phyloP scores from a whole-genome alignment of 805 yeast species.

The Candida oleophila region DNA sequence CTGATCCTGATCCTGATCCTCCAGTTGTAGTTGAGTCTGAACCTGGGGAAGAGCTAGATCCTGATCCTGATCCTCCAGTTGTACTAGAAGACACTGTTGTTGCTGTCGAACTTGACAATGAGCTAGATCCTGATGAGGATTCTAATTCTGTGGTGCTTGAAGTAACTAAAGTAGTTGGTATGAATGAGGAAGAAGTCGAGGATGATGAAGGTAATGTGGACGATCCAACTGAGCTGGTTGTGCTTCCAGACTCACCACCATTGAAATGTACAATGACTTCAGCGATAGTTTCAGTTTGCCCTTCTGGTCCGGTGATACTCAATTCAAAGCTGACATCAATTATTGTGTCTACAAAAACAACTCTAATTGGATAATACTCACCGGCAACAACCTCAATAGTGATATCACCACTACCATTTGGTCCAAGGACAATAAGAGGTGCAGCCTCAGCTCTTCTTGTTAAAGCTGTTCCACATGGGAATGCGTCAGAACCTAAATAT shows the following conservation, averaged over 20 bases:
- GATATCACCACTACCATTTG: background rate
- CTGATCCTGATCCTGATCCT: background rate
- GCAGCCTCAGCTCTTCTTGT: background rate
- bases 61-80: background rate
- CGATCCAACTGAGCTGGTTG: background rate
- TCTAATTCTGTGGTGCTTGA: background rate
- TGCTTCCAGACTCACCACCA: background rate
- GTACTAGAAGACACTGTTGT: no score
- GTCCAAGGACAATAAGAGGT: background rate
- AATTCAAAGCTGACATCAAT: conserved; percentile 7
- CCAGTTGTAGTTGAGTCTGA: background rate
- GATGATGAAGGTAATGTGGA: background rate
- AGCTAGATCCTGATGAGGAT: background rate
- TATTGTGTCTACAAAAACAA: conserved; percentile 13
- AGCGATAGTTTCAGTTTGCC: background rate
- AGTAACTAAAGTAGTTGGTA: background rate
- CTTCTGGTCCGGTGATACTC: conserved; percentile 9
- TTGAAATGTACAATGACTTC: background rate
- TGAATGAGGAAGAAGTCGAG: conserved; percentile 7
- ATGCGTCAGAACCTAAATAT: background rate
- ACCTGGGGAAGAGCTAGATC: conserved; percentile 5
- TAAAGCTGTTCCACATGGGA: background rate
- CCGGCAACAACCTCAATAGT: conserved; percentile 9
- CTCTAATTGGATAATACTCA: conserved; percentile 15
- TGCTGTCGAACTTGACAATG: conserved; percentile 5